A percentile compares a stretch with the other conserved stretches of the same genome.
Evolutionary conservation across 441 rosid genomes (phyloP).

Genomic region (Populus tomentosa): DNA sequence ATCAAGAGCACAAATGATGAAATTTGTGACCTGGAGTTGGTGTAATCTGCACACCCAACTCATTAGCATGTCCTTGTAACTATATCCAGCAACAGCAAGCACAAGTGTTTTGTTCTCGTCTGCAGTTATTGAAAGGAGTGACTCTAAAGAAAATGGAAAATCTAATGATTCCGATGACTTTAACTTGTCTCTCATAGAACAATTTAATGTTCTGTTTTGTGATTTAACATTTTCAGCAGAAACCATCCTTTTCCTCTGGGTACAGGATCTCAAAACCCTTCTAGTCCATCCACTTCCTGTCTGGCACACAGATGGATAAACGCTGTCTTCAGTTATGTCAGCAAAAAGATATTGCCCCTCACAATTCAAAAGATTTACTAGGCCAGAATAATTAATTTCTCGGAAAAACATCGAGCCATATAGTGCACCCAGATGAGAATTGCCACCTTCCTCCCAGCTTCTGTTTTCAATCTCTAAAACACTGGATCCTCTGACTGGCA

Average conservation of each 20-base stretch:
- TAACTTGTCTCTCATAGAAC: constrained; percentile 36
- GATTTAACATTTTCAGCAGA: constrained; percentile 39
- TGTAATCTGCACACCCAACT: constrained; percentile 94
- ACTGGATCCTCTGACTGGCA: constrained; percentile 18
- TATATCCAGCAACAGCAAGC: constrained; percentile 85
- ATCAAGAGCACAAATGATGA: constrained; percentile 85
- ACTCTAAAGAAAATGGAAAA: constrained; percentile 61
- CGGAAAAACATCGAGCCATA: constrained; percentile 63
- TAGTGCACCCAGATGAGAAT: constrained; percentile 63
- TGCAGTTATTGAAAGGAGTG: constrained; percentile 60
- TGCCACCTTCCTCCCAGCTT: constrained; percentile 77
- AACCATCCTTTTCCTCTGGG: constrained; percentile 41
- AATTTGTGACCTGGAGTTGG: constrained; percentile 58
- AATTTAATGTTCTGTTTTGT: constrained; percentile 23
- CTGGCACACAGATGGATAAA: constrained; percentile 20
- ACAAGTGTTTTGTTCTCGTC: constrained; percentile 69
- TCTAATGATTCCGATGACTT: constrained; percentile 27
- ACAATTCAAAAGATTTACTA: constrained; percentile 64
- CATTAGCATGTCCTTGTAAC: constrained; percentile 94
- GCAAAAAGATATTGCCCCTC: constrained; percentile 39
- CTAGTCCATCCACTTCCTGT: constrained; percentile 27
- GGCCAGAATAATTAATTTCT: constrained; percentile 32
- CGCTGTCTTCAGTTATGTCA: constrained; percentile 26
- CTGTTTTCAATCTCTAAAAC: constrained; percentile 27
- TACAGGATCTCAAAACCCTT: constrained; percentile 32